Evolutionary conservation across 2,329 filamentous ascomycete species (phyloP).

Genomic region (Neoscytalidium dimidiatum): DNA sequence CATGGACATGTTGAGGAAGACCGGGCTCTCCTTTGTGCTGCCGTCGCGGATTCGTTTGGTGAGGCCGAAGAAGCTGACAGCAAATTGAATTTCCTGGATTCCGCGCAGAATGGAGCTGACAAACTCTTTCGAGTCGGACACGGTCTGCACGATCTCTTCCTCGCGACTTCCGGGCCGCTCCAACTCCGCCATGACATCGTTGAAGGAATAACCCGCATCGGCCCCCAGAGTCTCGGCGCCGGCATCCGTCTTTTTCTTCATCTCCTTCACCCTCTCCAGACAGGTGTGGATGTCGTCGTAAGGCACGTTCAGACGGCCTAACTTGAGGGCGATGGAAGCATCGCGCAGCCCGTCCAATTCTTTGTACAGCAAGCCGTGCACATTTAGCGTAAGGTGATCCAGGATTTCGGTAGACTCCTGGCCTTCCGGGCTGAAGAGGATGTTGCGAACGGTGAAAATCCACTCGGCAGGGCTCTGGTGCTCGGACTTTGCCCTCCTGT

Average conservation of each 20-base stretch:
- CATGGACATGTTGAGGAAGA: slow-evolving; percentile 86
- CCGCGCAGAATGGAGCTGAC: slow-evolving; percentile 85
- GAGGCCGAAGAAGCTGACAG: slow-evolving; percentile 85
- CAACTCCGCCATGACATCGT: slow-evolving; percentile 73
- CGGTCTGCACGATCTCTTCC: slow-evolving; percentile 73
- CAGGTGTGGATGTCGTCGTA: slow-evolving; percentile 80
- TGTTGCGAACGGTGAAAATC: slow-evolving; percentile 82
- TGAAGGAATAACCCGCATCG: slow-evolving; percentile 63
- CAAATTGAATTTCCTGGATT: slow-evolving; percentile 95
- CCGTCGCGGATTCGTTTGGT: slow-evolving; percentile 75
- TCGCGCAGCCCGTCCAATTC: slow-evolving; percentile 85
- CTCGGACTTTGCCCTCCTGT: slow-evolving; percentile 54
- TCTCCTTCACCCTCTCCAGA: slow-evolving; percentile 55
- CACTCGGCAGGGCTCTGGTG: slow-evolving; percentile 82
- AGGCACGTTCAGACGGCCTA: slow-evolving; percentile 86
- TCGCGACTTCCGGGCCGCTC: slow-evolving; percentile 67
- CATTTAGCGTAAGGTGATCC: slow-evolving; percentile 83
- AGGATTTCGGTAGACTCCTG: slow-evolving; percentile 83
- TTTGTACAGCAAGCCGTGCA: slow-evolving; percentile 87
- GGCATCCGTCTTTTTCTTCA: slow-evolving; percentile 37
- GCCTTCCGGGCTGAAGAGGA: slow-evolving; percentile 85
- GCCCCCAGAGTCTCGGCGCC: slow-evolving; percentile 28
- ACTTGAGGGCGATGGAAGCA: slow-evolving; percentile 84
- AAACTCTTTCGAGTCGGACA: slow-evolving; percentile 92
- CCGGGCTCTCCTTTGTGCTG: slow-evolving; percentile 63